Evolutionary conservation across 768 basidiomycete genomes (phyloP).

Genomic region (Amanita muscaria): DNA sequence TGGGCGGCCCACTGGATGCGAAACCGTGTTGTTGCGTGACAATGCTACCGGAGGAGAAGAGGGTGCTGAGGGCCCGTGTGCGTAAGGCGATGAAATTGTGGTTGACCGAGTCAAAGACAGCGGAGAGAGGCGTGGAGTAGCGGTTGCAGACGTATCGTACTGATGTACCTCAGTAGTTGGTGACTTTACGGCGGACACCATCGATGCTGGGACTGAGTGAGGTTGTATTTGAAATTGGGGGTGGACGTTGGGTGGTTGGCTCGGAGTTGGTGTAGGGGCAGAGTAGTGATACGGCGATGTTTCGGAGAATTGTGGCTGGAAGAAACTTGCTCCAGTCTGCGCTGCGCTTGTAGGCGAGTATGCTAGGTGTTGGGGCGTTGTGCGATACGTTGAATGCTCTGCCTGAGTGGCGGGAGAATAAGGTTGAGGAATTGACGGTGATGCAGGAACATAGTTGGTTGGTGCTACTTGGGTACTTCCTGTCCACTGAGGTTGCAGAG

Average conservation of each 20-base stretch:
- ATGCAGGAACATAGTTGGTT: neutral
- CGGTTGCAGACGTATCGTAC: neutral
- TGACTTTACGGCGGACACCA: neutral
- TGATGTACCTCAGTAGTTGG: neutral
- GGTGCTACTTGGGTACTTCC: neutral
- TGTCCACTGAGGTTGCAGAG: constrained; percentile 7
- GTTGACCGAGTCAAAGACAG: neutral
- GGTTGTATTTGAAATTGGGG: neutral
- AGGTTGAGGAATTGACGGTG: too few species aligned
- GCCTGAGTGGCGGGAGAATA: too few species aligned
- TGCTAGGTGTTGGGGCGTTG: constrained; percentile 3
- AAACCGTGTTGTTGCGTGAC: constrained; percentile 27
- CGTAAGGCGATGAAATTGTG: constrained; percentile 16
- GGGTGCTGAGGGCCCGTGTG: too few species aligned
- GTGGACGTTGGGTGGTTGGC: neutral
- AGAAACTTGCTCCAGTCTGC: neutral
- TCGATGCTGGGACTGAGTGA: neutral
- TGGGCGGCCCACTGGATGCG: constrained; percentile 8
- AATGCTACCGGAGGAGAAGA: constrained; percentile 16
- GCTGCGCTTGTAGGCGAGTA: neutral
- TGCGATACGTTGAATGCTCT: too few species aligned
- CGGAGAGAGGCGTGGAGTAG: neutral
- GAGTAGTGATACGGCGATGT: constrained; percentile 17
- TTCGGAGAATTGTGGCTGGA: constrained; percentile 16
- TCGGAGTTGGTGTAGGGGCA: constrained; percentile 24